phyloP scores from a whole-genome alignment of 1,284 basidiomycete species.

The Cutaneotrichosporon spelunceum region DNA sequence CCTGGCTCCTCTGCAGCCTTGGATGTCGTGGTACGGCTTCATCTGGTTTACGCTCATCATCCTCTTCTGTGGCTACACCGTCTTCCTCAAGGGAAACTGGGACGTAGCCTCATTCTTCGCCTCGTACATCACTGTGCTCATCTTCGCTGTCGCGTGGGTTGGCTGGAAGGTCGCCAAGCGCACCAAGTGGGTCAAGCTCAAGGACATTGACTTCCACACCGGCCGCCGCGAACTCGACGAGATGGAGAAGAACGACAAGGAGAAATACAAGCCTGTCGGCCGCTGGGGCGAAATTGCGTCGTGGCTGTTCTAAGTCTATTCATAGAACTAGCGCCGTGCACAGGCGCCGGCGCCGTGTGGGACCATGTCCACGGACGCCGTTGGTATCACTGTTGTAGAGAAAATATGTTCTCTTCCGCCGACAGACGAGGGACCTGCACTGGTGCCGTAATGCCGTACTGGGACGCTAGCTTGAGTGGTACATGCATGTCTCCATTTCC shows the following conservation, averaged over 20 bases:
- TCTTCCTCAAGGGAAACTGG: conserved; percentile 63
- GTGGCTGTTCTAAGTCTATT: conserved; percentile 31
- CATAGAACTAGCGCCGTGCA: background rate
- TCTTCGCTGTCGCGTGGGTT: conserved; percentile 56
- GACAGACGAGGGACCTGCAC: no score
- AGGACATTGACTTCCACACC: conserved; percentile 63
- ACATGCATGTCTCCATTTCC: no score
- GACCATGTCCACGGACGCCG: background rate
- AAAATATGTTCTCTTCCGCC: no score
- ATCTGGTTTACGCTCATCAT: conserved; percentile 43
- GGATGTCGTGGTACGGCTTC: conserved; percentile 25
- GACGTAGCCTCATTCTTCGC: conserved; percentile 45
- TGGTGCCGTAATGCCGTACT: no score
- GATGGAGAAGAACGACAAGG: conserved; percentile 54
- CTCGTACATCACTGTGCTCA: conserved; percentile 49
- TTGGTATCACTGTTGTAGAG: no score
- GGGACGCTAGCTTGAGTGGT: no score
- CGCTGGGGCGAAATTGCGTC: conserved; percentile 29
- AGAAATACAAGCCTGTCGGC: conserved; percentile 28
- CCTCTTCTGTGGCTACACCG: conserved; percentile 49
- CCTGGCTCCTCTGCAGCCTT: conserved; percentile 48
- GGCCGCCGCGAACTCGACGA: conserved; percentile 63
- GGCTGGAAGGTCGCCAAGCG: conserved; percentile 61
- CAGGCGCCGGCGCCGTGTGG: background rate
- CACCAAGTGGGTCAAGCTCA: conserved; percentile 57